These are phyloP conservation scores for Hymenoscyphus fraxineus DNA, from an alignment of 2,329 filamentous ascomycete species.

Conservation along the genomic window DNA sequence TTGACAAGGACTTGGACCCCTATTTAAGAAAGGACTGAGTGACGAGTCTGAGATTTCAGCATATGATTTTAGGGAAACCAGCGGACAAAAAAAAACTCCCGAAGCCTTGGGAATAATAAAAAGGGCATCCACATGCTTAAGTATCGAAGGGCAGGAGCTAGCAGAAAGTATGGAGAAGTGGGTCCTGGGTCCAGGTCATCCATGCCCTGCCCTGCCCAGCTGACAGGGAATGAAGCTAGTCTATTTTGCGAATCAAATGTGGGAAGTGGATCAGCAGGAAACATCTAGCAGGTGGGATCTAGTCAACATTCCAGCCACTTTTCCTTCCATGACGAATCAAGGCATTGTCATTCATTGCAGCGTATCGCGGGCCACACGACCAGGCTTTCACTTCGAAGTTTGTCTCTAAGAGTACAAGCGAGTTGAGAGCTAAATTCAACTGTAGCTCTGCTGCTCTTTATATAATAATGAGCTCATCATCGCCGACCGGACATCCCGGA, in stretches of 20 bases:
- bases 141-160: constrained; percentile 4
- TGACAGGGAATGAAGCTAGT: constrained; percentile 3
- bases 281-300: neutral
- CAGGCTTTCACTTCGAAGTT: neutral
- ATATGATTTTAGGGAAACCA: neutral
- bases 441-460: neutral
- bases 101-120: neutral
- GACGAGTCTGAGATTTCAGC: neutral
- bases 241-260: neutral
- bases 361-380: neutral
- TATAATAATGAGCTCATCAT: constrained; percentile 2
- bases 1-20: neutral
- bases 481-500: neutral
- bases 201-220: neutral
- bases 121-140: constrained; percentile 1
- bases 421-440: too few relatives aligned
- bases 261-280: neutral
- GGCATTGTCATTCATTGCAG: neutral
- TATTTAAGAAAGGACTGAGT: neutral
- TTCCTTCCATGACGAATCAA: neutral
- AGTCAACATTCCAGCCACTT: neutral
- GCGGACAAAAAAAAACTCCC: neutral
- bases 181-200: neutral
- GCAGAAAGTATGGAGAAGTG: constrained; percentile 2
- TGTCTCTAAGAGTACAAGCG: too few relatives aligned